Evolutionary conservation across 768 basidiomycete species (phyloP), one percentile per base, ranked within the genome.

Genomic region (Chalciporus piperatus): DNA sequence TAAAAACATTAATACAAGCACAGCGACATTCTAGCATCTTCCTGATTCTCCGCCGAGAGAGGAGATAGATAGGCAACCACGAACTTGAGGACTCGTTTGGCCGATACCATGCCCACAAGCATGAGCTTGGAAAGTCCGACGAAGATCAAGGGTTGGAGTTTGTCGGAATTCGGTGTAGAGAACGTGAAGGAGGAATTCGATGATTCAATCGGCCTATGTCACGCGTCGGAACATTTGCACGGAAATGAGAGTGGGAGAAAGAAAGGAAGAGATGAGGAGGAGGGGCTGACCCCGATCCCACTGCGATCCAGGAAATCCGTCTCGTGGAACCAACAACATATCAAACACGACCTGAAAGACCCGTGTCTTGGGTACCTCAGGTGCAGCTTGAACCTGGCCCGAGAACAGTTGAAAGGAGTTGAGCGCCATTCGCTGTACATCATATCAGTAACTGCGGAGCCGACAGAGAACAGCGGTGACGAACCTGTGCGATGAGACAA

Each of bases 41-140:
- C 81, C 54, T 90, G 87, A 60, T 96, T 97, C 25, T 84, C 81
- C 14, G 72, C 77, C 3, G 91, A 96, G 48, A 85, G 80, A 1
- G 91, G 90, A 0, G 88, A 89, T 43, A 97, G 76, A 67, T 89
- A 98, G 5, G 80, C 73, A 20, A 81, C 62, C 13, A 79, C 75
- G 8, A 83, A 73, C 55, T 76, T 70, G 19, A 82, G 63, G 3
- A 82, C 72, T 45, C 77, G 72, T 25, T 85, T 77, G 52, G 93
- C 87, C 1, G 79, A 74, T 50, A 94, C 74, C 75, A 89, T 83
- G 0, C 89, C 89, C 0, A 84, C 74, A 6, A 94, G 72, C 62
- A 92, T 78, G 22, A 98, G 76, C 69, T 98, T 98, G n/a, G 92
- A 77, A 4, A 92, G 74, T 0, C 95, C 94, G 25, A 89, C 74